Base-by-base conservation (phyloP, 306 rosid genomes). In the Castanopsis chinensis region DNA sequence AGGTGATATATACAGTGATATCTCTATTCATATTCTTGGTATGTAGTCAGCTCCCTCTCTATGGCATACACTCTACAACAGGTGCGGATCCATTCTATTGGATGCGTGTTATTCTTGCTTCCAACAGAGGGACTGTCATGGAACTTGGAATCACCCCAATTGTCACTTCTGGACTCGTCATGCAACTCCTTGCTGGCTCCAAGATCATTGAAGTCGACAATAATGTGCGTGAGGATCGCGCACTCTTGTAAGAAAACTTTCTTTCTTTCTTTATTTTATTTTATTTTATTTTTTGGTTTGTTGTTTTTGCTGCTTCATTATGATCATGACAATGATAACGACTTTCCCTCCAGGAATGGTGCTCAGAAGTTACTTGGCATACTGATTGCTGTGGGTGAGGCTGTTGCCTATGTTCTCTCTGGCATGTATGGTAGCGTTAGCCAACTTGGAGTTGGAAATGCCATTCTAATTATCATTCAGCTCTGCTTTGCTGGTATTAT, bases 341-440 rank as follows among this genome's bases (percentile, higher is more conserved):
- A 76, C n/a, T 32, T 68, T 71, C 78, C 11, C 56, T 58, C 27
- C 84, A 92, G 98, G 28, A 95, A 91, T 65, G 99, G 99, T 71
- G 99, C 97, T 30, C 95, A 95, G 71, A 95, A 92, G 74, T 87
- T 95, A 55, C 88, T 92, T 87, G 98, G 99, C 59, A 92, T 95
- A 76, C 82, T 95, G 88, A 95, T 95, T 63, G 97, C 99, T 61
- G 73, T 95, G 51, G 99, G 99, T 74, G 99, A 95, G 89, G 99
- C 97, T 0, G 99, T 95, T 87, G 99, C 99, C 8, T 95, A 95
- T 79, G 99, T 95, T 71, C 95, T 93, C 77, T 95, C 98, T 0
- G 98, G 98, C 69, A 92, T 95, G 98, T 95, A 91, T 75, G 98
- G 98, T 61, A 95, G 99, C 69, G 99, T 95, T 78, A 92, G 94